phyloP scores from a whole-genome alignment of 805 yeast species.

The Kregervanrija pseudodelftensis region DNA sequence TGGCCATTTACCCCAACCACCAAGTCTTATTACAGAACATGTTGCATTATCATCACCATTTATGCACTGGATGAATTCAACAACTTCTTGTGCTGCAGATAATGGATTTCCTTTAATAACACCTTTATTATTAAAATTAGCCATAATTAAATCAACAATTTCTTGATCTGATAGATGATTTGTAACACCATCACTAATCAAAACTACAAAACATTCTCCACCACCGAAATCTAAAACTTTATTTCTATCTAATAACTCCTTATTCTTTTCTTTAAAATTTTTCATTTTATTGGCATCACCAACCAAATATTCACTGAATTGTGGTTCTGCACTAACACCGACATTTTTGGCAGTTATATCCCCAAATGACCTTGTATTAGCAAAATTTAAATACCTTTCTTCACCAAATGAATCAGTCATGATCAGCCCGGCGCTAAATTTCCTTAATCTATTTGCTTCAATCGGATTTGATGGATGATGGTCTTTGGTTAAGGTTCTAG shows the following conservation, averaged over 20 bases:
- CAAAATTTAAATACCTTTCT: constrained; percentile 68
- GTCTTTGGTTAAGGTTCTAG: constrained; percentile 66
- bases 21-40: constrained; percentile 67
- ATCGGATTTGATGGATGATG: constrained; percentile 85
- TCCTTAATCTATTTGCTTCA: constrained; percentile 66
- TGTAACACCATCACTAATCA: constrained; percentile 85
- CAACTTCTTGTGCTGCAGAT: constrained; percentile 76
- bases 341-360: constrained; percentile 71
- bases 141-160: constrained; percentile 74
- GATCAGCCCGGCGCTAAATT: constrained; percentile 54
- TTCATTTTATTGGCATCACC: constrained; percentile 48
- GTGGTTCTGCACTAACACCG: constrained; percentile 93
- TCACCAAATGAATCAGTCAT: constrained; percentile 92
- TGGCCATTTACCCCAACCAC: constrained; percentile 97
- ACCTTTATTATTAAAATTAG: constrained; percentile 60
- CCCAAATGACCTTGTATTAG: constrained; percentile 93
- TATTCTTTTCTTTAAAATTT: constrained; percentile 20
- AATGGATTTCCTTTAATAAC: constrained; percentile 72
- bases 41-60: constrained; percentile 98
- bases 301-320: constrained; percentile 58
- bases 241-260: constrained; percentile 12
- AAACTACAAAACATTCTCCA: constrained; percentile 76
- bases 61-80: constrained; percentile 73
- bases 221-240: constrained; percentile 53
- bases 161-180: constrained; percentile 83